Percentiles rank a stretch among this genome's conserved stretches.
Evolutionary conservation across 495 filamentous ascomycete genomes (phyloP).

Genomic region (Neurospora tetraspora): DNA sequence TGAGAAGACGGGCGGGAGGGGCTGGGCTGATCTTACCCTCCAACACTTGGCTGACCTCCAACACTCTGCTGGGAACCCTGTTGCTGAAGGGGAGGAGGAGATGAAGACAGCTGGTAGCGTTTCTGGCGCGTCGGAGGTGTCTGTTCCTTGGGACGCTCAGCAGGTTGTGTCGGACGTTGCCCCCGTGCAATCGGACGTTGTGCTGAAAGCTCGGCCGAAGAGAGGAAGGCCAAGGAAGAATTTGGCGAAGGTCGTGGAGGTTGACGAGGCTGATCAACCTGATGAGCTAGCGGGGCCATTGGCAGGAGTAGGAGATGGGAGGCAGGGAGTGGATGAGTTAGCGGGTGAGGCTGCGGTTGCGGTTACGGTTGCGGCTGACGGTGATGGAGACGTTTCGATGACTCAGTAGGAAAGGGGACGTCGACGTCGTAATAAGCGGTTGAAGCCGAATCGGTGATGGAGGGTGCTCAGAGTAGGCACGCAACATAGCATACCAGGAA

Average conservation of each 20-base stretch:
- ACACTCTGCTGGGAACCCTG: neutral
- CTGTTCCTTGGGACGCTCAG: neutral
- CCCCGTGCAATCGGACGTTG: neutral
- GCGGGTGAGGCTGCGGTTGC: neutral
- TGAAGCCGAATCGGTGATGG: neutral
- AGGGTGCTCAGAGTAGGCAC: neutral
- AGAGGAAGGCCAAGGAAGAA: neutral
- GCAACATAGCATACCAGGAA: neutral
- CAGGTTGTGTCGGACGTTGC: neutral
- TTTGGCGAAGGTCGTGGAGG: neutral
- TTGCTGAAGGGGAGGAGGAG: neutral
- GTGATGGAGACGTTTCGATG: neutral
- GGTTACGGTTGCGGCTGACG: neutral
- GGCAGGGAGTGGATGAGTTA: neutral
- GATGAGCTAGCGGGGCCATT: neutral
- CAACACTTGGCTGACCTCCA: neutral
- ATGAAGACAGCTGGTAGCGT: neutral
- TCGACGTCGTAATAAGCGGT: neutral
- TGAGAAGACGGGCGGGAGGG: conserved; percentile 53
- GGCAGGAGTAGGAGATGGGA: neutral
- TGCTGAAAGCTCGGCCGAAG: neutral
- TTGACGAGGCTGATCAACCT: neutral
- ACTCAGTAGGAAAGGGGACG: neutral
- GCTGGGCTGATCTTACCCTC: conserved; percentile 44
- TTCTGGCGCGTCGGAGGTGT: neutral